Evolutionary conservation across 768 basidiomycete genomes (phyloP).

Genomic region (Rhodotorula diobovata): DNA sequence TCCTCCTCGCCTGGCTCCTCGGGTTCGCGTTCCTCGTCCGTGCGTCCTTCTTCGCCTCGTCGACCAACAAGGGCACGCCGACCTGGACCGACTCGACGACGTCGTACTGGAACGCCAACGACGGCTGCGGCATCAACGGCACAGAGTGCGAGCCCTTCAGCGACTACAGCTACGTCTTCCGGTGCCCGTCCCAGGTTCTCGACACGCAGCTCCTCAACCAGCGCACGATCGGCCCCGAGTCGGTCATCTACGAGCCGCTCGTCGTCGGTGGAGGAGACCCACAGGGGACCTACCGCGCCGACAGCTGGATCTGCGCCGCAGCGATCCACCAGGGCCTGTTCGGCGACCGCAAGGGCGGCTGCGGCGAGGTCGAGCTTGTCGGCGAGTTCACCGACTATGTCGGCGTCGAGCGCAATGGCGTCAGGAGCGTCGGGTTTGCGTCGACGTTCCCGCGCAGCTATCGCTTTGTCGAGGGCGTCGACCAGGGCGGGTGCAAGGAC

Average conservation of each 20-base stretch:
- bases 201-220: slow-evolving; percentile 65
- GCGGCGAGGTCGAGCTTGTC: slow-evolving; percentile 63
- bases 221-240: slow-evolving; percentile 63
- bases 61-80: slow-evolving; percentile 49
- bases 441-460: slow-evolving; percentile 69
- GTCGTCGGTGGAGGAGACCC: slow-evolving; percentile 80
- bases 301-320: slow-evolving; percentile 77
- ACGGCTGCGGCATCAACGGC: slow-evolving; percentile 71
- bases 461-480: slow-evolving; percentile 54
- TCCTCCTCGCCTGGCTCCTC: slow-evolving; percentile 62
- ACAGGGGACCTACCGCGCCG: slow-evolving; percentile 69
- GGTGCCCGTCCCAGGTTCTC: slow-evolving; percentile 71
- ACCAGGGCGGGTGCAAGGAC: slow-evolving; percentile 65
- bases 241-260: slow-evolving; percentile 65
- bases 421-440: slow-evolving; percentile 69
- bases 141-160: slow-evolving; percentile 61
- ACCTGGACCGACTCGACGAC: slow-evolving; percentile 66
- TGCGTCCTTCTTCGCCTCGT: slow-evolving; percentile 67
- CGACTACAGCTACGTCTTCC: slow-evolving; percentile 63
- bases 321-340: slow-evolving; percentile 69
- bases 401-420: slow-evolving; percentile 58
- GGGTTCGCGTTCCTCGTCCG: slow-evolving; percentile 67
- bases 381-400: slow-evolving; percentile 69
- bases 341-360: slow-evolving; percentile 64
- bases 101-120: slow-evolving; percentile 65